Evolutionary conservation across 2,329 filamentous ascomycete species (phyloP).

Genomic region (Rhinocladiella similis): DNA sequence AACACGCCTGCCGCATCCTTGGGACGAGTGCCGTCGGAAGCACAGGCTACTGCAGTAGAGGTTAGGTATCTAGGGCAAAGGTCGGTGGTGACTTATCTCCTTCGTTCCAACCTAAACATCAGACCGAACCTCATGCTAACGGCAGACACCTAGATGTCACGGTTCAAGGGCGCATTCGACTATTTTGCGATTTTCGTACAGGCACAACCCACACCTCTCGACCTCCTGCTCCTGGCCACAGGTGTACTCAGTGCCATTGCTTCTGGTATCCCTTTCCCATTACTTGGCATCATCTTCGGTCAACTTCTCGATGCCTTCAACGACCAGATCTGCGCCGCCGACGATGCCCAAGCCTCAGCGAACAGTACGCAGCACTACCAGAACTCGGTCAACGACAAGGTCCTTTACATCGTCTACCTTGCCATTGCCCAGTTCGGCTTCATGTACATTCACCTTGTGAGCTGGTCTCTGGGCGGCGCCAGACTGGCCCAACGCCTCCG

Average conservation of each 20-base stretch:
- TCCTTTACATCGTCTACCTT: conserved; percentile 64
- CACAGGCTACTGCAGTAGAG: too few relatives aligned
- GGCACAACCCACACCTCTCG: neutral
- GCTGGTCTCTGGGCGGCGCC: conserved; percentile 65
- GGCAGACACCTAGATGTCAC: neutral
- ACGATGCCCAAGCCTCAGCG: neutral
- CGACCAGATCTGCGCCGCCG: conserved; percentile 11
- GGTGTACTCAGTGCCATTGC: conserved; percentile 37
- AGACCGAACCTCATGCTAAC: too few relatives aligned
- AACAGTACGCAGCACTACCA: conserved; percentile 31
- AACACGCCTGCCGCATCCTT: too few relatives aligned
- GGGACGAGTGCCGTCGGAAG: too few relatives aligned
- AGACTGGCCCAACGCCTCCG: conserved; percentile 64
- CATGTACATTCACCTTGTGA: conserved; percentile 65
- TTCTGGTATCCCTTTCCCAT: conserved; percentile 39
- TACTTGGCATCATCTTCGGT: conserved; percentile 43
- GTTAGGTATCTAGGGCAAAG: too few relatives aligned
- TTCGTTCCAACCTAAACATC: too few relatives aligned
- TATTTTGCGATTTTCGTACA: neutral
- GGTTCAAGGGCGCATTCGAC: neutral
- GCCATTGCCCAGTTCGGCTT: conserved; percentile 63
- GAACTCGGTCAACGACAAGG: conserved; percentile 54
- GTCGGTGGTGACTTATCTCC: too few relatives aligned
- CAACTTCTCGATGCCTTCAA: conserved; percentile 42
- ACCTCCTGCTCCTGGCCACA: conserved; percentile 15